Percentiles rank a stretch among this genome's conserved stretches.
phyloP scores from a whole-genome alignment of 108 stramenopile species.

The Stephanodiscus minutulus region DNA sequence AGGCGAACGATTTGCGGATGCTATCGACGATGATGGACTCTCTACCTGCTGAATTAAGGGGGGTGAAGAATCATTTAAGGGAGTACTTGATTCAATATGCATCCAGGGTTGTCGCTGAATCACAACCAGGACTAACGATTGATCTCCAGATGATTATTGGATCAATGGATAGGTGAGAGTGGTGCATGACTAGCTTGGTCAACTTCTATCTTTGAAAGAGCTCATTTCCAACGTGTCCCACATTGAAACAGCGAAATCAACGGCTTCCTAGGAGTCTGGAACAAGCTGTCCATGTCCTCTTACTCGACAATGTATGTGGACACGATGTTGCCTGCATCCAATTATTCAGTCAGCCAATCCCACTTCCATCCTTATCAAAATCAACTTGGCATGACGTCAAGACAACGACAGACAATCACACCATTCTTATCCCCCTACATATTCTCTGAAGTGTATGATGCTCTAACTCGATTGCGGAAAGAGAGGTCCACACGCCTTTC shows the following conservation, averaged over 20 bases:
- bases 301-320: conserved; percentile 42
- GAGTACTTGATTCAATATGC: conserved; percentile 65
- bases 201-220: no score
- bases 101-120: conserved; percentile 63
- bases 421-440: conserved; percentile 34
- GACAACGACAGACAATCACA: conserved; percentile 23
- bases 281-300: conserved; percentile 30
- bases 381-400: conserved; percentile 22
- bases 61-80: conserved; percentile 38
- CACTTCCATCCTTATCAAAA: conserved; percentile 26
- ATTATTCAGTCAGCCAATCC: conserved; percentile 22
- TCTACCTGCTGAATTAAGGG: conserved; percentile 30
- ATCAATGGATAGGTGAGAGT: conserved; percentile 42
- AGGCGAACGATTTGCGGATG: conserved; percentile 67
- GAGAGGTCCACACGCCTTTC: conserved; percentile 63
- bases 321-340: conserved; percentile 33
- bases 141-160: conserved; percentile 43
- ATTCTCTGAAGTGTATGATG: conserved; percentile 49
- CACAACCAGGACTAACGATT: conserved; percentile 41
- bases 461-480: conserved; percentile 48
- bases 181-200: not conserved
- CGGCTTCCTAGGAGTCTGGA: conserved; percentile 54
- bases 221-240: not conserved
- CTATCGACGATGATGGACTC: conserved; percentile 57
- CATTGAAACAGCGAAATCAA: conserved; percentile 49